Percentiles rank a stretch among this genome's conserved stretches.
These are phyloP conservation scores for Amanita pallidorosea DNA, from an alignment of 768 basidiomycete genomes.

Conservation along the genomic window DNA sequence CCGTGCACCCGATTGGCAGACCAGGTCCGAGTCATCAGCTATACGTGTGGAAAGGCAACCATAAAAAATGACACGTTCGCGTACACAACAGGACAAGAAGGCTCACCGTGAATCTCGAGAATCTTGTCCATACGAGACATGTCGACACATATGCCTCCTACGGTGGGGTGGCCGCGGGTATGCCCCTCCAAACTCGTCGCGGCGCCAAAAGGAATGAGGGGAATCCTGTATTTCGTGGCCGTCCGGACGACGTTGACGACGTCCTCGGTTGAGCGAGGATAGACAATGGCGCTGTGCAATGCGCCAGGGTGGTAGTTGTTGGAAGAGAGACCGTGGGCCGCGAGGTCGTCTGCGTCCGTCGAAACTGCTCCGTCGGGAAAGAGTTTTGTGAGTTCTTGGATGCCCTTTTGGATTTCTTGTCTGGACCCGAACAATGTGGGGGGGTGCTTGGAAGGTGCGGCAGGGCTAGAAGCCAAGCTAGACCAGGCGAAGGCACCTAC, in stretches of 20 bases:
- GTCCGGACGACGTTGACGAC: conserved; percentile 71
- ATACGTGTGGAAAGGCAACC: neutral
- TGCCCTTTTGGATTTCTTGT: conserved; percentile 41
- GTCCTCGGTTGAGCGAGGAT: conserved; percentile 64
- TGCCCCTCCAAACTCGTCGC: conserved; percentile 81
- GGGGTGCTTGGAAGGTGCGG: neutral
- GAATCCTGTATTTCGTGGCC: conserved; percentile 66
- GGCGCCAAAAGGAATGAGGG: conserved; percentile 69
- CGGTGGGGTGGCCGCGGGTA: conserved; percentile 32
- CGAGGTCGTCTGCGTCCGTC: conserved; percentile 40
- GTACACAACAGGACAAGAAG: too few relatives aligned
- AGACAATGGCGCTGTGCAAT: conserved; percentile 52
- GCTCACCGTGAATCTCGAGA: conserved; percentile 58
- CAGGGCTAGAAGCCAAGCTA: too few relatives aligned
- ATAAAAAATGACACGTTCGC: neutral
- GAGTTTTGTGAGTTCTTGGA: conserved; percentile 32
- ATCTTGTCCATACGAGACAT: conserved; percentile 73
- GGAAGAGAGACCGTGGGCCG: conserved; percentile 42
- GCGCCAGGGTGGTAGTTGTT: conserved; percentile 42
- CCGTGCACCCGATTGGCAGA: conserved; percentile 62
- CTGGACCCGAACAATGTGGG: conserved; percentile 35
- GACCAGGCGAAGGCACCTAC: too few relatives aligned
- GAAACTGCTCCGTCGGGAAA: conserved; percentile 32
- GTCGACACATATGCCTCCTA: conserved; percentile 72
- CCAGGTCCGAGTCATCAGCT: conserved; percentile 64